Evolutionary conservation across 1,284 basidiomycete genomes (phyloP).

Genomic region (Boletus semigastroideus): DNA sequence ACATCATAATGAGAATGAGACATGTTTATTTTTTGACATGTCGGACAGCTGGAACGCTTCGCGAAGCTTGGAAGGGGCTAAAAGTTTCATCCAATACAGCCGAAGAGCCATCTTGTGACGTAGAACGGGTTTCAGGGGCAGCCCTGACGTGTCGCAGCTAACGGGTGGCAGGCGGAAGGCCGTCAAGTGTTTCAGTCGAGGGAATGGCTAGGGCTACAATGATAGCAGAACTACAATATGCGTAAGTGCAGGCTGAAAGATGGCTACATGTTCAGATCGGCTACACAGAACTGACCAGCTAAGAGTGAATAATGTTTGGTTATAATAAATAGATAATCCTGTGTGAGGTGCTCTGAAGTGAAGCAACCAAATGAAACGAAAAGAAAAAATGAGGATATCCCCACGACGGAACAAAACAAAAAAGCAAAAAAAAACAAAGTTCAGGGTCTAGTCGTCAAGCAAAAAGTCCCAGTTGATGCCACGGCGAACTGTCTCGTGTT

Average conservation of each 20-base stretch:
- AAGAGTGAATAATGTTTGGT: conserved; percentile 1
- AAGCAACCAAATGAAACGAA: conserved; percentile 1
- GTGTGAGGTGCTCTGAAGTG: conserved; percentile 3
- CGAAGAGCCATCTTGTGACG: not conserved
- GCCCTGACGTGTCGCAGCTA: not conserved
- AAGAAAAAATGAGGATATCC: conserved; percentile 3
- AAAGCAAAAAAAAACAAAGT: not conserved
- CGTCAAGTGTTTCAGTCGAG: conserved; percentile 5
- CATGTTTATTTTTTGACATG: not conserved
- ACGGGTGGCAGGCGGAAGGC: not conserved
- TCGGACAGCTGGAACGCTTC: not conserved
- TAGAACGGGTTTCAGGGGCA: not conserved
- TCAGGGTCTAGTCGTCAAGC: conserved; percentile 54
- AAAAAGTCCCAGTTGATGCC: conserved; percentile 75
- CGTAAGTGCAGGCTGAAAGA: conserved; percentile 8
- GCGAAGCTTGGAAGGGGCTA: not conserved
- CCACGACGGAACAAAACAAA: conserved; percentile 5
- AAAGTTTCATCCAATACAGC: not conserved
- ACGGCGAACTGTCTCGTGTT: conserved; percentile 45
- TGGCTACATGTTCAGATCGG: conserved; percentile 27
- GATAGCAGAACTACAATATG: conserved; percentile 25
- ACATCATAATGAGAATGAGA: not conserved
- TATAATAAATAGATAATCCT: conserved; percentile 19
- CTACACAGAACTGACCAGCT: conserved; percentile 23
- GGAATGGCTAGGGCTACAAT: conserved; percentile 26